Evolutionary conservation across 208 protist genomes (phyloP).

Genomic region (Acanthamoeba divionensis): DNA sequence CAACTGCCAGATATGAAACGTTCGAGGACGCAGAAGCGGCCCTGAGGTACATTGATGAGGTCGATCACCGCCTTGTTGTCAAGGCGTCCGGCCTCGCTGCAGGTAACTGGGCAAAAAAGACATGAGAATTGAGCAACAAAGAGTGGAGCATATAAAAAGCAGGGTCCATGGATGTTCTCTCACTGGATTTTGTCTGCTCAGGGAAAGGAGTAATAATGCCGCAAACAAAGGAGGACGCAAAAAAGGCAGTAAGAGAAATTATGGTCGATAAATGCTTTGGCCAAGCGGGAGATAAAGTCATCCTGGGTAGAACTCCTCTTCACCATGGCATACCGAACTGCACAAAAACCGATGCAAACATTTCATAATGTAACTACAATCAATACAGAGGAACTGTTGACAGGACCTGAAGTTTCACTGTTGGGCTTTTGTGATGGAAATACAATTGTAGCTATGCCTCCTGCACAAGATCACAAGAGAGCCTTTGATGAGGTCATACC

Average conservation of each 20-base stretch:
- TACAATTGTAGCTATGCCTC: conserved; percentile 59
- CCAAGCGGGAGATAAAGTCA: conserved; percentile 52
- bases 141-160: too few species aligned
- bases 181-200: not conserved
- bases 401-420: conserved; percentile 72
- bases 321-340: too few species aligned
- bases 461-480: conserved; percentile 78
- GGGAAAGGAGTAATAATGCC: conserved; percentile 78
- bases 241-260: conserved; percentile 59
- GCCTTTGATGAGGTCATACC: conserved; percentile 57
- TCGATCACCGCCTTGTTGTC: conserved; percentile 40
- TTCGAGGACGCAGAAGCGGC: conserved; percentile 54
- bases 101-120: too few species aligned
- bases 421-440: conserved; percentile 73
- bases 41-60: conserved; percentile 47
- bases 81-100: conserved; percentile 73
- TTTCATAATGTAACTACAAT: too few species aligned
- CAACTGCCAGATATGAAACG: not conserved
- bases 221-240: conserved; percentile 69
- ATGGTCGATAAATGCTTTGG: conserved; percentile 71
- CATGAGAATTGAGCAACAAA: too few species aligned
- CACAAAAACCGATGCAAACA: too few species aligned
- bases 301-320: too few species aligned
- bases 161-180: not conserved
- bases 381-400: conserved; percentile 71